Conservation (phyloP, 352 stramenopile species). For the Detonula confervacea region DNA sequence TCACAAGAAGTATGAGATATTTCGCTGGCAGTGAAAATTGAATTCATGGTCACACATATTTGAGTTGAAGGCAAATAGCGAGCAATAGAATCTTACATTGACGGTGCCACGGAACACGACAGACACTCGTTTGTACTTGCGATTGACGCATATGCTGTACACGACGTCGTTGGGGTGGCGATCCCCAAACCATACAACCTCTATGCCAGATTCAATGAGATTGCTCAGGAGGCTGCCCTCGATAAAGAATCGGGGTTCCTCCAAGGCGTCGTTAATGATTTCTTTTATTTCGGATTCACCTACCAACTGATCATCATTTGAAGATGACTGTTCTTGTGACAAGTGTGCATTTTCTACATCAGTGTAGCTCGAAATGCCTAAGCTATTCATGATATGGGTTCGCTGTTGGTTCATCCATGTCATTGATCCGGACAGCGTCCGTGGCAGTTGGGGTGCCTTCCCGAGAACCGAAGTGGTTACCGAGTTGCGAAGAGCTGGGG, state of each 20-base stretch:
- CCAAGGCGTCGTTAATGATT: too few relatives aligned
- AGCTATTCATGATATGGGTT: conserved; percentile 22
- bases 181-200: conserved; percentile 50
- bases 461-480: conserved; percentile 16
- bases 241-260: too few relatives aligned
- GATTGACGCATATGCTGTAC: conserved; percentile 44
- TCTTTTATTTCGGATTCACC: too few relatives aligned
- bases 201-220: conserved; percentile 49
- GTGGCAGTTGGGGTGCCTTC: neutral
- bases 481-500: conserved; percentile 17
- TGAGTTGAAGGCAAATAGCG: too few relatives aligned
- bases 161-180: conserved; percentile 44
- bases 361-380: conserved; percentile 20
- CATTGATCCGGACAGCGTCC: conserved; percentile 8
- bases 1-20: too few relatives aligned
- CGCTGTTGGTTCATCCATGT: conserved; percentile 16
- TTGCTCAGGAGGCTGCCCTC: conserved; percentile 38
- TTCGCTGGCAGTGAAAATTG: too few relatives aligned
- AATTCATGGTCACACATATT: too few relatives aligned
- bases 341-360: too few relatives aligned
- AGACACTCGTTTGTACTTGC: conserved; percentile 29
- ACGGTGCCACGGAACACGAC: conserved; percentile 35
- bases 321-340: too few relatives aligned
- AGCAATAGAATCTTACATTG: too few relatives aligned
- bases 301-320: too few relatives aligned